These are phyloP conservation scores for Tricholoma flavovirens DNA, from an alignment of 768 basidiomycete species.

Conservation along the genomic window DNA sequence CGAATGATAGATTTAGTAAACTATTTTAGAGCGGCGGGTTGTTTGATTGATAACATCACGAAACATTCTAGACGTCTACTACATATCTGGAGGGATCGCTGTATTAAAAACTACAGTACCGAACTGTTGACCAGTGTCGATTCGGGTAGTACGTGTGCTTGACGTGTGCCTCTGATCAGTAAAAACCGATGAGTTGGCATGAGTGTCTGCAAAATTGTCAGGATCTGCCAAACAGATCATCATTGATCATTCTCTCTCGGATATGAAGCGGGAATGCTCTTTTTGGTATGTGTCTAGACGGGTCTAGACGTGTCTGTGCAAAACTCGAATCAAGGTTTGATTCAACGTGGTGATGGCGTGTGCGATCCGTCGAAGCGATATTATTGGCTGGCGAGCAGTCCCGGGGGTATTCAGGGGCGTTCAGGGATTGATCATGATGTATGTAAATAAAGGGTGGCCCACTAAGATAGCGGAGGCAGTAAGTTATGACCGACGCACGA, in stretches of 20 bases:
- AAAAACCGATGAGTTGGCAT: neutral
- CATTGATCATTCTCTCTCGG: neutral
- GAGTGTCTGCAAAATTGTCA: neutral
- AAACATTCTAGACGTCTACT: too few relatives aligned
- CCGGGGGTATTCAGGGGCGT: neutral
- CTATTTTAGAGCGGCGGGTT: too few relatives aligned
- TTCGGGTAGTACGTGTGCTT: too few relatives aligned
- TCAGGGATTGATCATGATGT: neutral
- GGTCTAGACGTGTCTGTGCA: too few relatives aligned
- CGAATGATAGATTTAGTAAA: too few relatives aligned
- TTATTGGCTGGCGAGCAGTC: neutral
- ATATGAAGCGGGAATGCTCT: neutral
- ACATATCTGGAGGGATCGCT: too few relatives aligned
- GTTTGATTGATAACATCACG: too few relatives aligned
- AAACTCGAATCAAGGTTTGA: neutral
- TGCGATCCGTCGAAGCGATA: neutral
- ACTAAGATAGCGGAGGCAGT: neutral
- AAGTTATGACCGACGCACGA: neutral
- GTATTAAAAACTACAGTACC: too few relatives aligned
- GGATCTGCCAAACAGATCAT: constrained; percentile 1
- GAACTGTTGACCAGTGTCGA: too few relatives aligned
- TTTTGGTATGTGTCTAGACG: neutral
- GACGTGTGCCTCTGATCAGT: neutral
- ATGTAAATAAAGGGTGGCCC: too few relatives aligned
- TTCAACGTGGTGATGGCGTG: neutral